A percentile compares a stretch with the other conserved stretches of the same genome.
Conservation (phyloP, 2,329 filamentous ascomycete species). For the Phialocephala sp. region DNA sequence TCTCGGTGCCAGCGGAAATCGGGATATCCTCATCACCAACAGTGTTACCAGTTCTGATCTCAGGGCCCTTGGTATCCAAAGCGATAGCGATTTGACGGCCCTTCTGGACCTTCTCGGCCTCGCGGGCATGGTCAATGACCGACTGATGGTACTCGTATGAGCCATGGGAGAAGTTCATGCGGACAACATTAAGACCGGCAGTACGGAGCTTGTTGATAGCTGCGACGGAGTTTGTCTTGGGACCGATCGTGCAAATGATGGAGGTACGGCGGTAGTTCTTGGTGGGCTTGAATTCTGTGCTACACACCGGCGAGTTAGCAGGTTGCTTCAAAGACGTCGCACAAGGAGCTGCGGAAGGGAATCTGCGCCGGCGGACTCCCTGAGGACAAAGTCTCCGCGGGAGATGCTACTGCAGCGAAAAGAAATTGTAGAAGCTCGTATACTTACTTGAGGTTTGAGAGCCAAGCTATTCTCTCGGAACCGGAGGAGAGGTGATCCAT, state of each 20-base stretch:
- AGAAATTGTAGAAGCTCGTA: constrained; percentile 28
- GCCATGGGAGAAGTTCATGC: constrained; percentile 99
- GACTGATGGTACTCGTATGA: constrained; percentile 98
- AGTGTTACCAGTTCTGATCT: constrained; percentile 85
- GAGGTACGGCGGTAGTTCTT: constrained; percentile 95
- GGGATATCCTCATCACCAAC: constrained; percentile 74
- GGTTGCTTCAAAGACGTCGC: not conserved
- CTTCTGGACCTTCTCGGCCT: constrained; percentile 76
- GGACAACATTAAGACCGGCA: constrained; percentile 94
- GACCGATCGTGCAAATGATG: constrained; percentile 75
- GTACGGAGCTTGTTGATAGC: constrained; percentile 93
- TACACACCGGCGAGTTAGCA: constrained; percentile 50
- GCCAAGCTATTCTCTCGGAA: constrained; percentile 70
- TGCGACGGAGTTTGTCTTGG: constrained; percentile 98
- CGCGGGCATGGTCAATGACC: constrained; percentile 93
- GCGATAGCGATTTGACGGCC: constrained; percentile 96
- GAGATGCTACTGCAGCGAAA: constrained; percentile 52
- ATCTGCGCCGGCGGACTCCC: not conserved
- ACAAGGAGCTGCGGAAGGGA: not conserved
- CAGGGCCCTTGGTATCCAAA: constrained; percentile 82
- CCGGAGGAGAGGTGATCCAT: constrained; percentile 86
- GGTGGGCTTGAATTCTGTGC: constrained; percentile 84
- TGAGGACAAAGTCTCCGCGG: not conserved
- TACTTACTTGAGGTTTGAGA: constrained; percentile 10
- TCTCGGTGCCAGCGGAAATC: constrained; percentile 79